A percentile compares a stretch with the other conserved stretches of the same genome.
These are phyloP conservation scores for Pseudohyphozyma bogoriensis DNA, from an alignment of 768 basidiomycete genomes.

Conservation along the genomic window DNA sequence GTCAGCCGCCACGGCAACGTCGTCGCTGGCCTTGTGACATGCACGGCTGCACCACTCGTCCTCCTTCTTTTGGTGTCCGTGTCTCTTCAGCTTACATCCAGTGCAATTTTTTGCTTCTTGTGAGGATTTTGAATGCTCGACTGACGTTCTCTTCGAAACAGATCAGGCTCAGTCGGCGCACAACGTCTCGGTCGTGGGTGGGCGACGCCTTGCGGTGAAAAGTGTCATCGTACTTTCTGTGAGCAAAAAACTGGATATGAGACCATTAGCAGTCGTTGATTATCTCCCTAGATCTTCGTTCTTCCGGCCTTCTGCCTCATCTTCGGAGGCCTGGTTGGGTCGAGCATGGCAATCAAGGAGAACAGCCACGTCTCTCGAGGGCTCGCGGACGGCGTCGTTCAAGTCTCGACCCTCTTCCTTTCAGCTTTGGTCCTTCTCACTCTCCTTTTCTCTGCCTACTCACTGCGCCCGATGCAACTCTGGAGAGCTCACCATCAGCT, in stretches of 20 bases:
- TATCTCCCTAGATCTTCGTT: background rate
- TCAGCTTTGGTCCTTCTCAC: background rate
- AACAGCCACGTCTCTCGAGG: background rate
- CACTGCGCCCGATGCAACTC: background rate
- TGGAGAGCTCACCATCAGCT: background rate
- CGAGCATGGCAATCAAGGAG: background rate
- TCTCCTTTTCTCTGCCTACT: background rate
- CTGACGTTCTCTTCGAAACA: background rate
- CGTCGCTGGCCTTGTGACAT: background rate
- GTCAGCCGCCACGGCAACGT: background rate
- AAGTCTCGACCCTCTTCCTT: background rate
- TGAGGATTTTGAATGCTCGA: too few species aligned
- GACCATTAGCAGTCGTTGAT: too few species aligned
- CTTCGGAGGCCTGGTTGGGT: background rate
- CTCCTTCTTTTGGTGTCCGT: background rate
- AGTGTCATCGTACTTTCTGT: background rate
- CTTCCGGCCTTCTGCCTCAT: background rate
- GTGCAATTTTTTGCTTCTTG: background rate
- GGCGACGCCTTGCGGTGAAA: background rate
- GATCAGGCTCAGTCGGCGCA: background rate
- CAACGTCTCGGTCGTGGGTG: background rate
- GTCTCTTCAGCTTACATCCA: too few species aligned
- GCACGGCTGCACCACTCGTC: background rate
- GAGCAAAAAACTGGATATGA: too few species aligned
- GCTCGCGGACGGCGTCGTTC: background rate